Evolutionary conservation across 1,284 basidiomycete species (phyloP).

Genomic region (Amylostereum areolatum): DNA sequence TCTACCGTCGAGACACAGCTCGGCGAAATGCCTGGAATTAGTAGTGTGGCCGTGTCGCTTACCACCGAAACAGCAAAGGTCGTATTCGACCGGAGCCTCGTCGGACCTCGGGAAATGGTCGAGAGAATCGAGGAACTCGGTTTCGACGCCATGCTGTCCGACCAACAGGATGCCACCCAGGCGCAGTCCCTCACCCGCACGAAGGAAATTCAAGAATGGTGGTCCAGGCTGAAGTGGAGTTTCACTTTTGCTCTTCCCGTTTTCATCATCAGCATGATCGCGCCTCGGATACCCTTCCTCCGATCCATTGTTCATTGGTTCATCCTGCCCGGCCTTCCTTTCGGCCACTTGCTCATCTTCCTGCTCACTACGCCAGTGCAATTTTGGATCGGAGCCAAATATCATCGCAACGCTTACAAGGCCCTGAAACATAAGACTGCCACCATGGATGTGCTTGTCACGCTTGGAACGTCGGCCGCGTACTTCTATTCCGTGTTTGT

Average conservation of each 20-base stretch:
- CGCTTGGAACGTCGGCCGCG: conserved; percentile 91
- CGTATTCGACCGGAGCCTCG: conserved; percentile 68
- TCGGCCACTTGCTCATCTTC: conserved; percentile 81
- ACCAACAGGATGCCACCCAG: conserved; percentile 82
- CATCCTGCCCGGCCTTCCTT: conserved; percentile 64
- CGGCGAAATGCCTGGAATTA: conserved; percentile 69
- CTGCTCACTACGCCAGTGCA: conserved; percentile 90
- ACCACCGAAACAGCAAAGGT: conserved; percentile 71
- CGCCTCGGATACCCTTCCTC: conserved; percentile 66
- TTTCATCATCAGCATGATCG: conserved; percentile 89
- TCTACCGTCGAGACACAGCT: conserved; percentile 74
- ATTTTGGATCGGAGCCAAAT: conserved; percentile 85
- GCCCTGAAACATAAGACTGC: conserved; percentile 84
- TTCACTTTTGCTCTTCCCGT: conserved; percentile 85
- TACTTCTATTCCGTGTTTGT: conserved; percentile 84
- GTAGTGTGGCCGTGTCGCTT: conserved; percentile 65
- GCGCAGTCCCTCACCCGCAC: conserved; percentile 85
- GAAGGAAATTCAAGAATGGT: conserved; percentile 91
- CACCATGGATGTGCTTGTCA: conserved; percentile 97
- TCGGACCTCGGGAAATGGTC: conserved; percentile 81
- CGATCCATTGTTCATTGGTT: conserved; percentile 40
- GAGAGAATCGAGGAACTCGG: conserved; percentile 85
- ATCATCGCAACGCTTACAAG: conserved; percentile 90
- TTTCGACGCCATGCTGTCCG: conserved; percentile 85
- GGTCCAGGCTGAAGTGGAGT: conserved; percentile 72